phyloP scores from a whole-genome alignment of 2,329 filamentous ascomycete species.

The Penicillium sp. region DNA sequence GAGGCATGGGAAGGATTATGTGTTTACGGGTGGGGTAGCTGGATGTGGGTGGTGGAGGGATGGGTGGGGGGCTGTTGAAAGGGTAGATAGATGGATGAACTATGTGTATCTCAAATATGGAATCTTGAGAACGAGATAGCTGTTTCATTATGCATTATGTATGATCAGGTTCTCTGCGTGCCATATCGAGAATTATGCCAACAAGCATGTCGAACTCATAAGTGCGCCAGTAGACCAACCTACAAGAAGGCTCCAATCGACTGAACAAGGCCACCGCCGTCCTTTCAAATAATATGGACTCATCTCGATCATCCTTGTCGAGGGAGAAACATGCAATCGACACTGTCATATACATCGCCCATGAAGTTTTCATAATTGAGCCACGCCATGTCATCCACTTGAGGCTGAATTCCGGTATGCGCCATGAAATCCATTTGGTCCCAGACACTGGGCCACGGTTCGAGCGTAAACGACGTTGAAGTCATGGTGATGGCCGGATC shows the following conservation, averaged over 20 bases:
- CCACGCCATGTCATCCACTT: conserved; percentile 26
- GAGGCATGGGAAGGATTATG: not conserved
- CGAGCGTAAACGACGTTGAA: conserved; percentile 6
- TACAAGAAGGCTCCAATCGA: not conserved
- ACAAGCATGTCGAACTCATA: not conserved
- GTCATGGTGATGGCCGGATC: conserved; percentile 5
- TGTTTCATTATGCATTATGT: not conserved
- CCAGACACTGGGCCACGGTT: conserved; percentile 28
- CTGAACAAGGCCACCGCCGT: not conserved
- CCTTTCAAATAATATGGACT: not conserved
- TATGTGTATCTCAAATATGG: too few relatives aligned
- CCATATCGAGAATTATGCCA: not conserved
- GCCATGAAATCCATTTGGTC: conserved; percentile 26
- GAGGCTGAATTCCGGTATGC: conserved; percentile 2
- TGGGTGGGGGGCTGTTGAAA: not conserved
- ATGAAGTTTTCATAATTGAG: conserved; percentile 32
- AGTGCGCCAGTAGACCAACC: not conserved
- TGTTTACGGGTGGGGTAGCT: not conserved
- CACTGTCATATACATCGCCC: conserved; percentile 28
- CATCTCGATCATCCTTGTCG: not conserved
- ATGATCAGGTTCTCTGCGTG: not conserved
- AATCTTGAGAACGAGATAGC: not conserved
- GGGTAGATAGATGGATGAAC: too few relatives aligned
- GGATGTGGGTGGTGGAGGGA: not conserved
- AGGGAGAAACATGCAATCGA: conserved; percentile 21